Evolutionary conservation across 306 rosid genomes (phyloP).

Genomic region (Fragaria vesca): DNA sequence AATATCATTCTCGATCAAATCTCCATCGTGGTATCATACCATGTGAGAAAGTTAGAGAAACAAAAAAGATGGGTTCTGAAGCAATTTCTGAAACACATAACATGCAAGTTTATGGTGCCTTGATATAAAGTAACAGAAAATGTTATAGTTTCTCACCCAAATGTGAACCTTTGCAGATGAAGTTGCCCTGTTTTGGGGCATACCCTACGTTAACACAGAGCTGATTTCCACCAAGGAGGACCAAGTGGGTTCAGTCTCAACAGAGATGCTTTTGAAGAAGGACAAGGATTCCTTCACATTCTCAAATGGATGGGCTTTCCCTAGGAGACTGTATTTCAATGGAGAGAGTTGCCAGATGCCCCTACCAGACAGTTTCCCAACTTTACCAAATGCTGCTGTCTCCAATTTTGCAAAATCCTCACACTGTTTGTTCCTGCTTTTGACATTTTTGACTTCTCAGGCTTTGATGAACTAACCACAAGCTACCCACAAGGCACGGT

Average conservation of each 20-base stretch:
- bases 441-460: conserved; percentile 20
- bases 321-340: conserved; percentile 71
- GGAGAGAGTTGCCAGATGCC: conserved; percentile 78
- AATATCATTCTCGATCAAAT: background rate
- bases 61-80: background rate
- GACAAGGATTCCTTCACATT: conserved; percentile 56
- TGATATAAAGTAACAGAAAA: background rate
- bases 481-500: background rate
- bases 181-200: conserved; percentile 75
- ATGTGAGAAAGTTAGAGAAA: background rate
- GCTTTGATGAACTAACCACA: background rate
- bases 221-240: conserved; percentile 39
- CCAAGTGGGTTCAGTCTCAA: conserved; percentile 43
- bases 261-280: conserved; percentile 61
- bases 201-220: conserved; percentile 51
- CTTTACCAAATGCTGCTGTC: conserved; percentile 49
- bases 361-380: conserved; percentile 59
- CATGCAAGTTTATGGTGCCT: background rate
- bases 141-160: background rate
- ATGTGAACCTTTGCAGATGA: conserved; percentile 47
- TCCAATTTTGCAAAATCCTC: conserved; percentile 17
- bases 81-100: background rate
- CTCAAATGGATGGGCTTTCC: conserved; percentile 74
- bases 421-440: conserved; percentile 10
- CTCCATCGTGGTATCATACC: background rate